Evolutionary conservation across 1,139 yeast species (phyloP).

Genomic region (Magnusiomyces clavatus): DNA sequence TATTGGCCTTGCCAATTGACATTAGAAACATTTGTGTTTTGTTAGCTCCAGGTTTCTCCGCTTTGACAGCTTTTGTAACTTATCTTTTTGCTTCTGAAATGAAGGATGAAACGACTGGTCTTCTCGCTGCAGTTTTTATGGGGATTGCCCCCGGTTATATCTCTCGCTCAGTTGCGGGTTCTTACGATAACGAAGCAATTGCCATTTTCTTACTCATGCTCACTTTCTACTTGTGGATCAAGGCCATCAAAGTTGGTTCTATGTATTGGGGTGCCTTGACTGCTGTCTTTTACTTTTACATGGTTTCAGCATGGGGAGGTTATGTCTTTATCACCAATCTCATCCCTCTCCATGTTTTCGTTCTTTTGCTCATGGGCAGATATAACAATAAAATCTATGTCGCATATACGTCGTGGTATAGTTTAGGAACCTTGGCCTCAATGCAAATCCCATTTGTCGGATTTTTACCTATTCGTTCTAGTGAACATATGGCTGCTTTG

Average conservation of each 20-base stretch:
- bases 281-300: slow-evolving; percentile 87
- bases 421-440: slow-evolving; percentile 90
- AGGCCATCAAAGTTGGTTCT: slow-evolving; percentile 85
- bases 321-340: slow-evolving; percentile 96
- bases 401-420: slow-evolving; percentile 94
- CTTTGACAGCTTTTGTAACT: slow-evolving; percentile 88
- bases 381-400: slow-evolving; percentile 76
- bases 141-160: slow-evolving; percentile 99
- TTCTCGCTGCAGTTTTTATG: slow-evolving; percentile 88
- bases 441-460: slow-evolving; percentile 99
- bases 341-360: slow-evolving; percentile 93
- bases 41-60: slow-evolving; percentile 95
- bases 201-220: slow-evolving; percentile 95
- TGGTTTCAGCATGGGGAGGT: slow-evolving; percentile 99
- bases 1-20: slow-evolving; percentile 73
- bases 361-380: slow-evolving; percentile 88
- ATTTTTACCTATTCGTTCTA: slow-evolving; percentile 89
- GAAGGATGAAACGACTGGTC: slow-evolving; percentile 84
- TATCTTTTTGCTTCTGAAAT: slow-evolving; percentile 83
- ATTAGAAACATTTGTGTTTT: slow-evolving; percentile 93
- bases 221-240: slow-evolving; percentile 93
- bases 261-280: slow-evolving; percentile 77
- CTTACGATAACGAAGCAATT: slow-evolving; percentile 98
- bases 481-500: slow-evolving; percentile 97
- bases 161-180: slow-evolving; percentile 96